Percentiles rank a stretch among this genome's conserved stretches.
These are phyloP conservation scores for Alternaria viburni DNA, from an alignment of 2,329 filamentous ascomycete genomes.

Conservation along the genomic window DNA sequence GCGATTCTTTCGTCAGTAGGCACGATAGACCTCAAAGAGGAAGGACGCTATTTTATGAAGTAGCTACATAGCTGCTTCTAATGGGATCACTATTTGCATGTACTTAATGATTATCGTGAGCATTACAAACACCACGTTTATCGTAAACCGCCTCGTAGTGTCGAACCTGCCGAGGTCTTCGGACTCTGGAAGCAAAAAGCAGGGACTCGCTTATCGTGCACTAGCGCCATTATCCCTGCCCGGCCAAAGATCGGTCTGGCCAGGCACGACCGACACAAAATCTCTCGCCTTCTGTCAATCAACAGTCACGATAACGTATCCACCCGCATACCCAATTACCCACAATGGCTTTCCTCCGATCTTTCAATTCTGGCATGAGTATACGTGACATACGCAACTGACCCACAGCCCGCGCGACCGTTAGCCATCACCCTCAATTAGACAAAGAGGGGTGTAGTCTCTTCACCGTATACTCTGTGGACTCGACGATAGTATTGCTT, in stretches of 20 bases:
- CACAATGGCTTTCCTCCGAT: conserved; percentile 39
- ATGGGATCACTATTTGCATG: no score
- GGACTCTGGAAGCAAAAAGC: neutral
- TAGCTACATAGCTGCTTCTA: no score
- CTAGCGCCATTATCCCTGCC: neutral
- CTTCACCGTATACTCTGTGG: neutral
- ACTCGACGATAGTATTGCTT: neutral
- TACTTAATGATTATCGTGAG: no score
- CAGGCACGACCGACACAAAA: conserved; percentile 1
- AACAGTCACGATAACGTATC: neutral
- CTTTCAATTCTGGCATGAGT: conserved; percentile 29
- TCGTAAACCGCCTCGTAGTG: neutral
- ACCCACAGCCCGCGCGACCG: conserved; percentile 15
- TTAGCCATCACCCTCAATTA: neutral
- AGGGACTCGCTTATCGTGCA: neutral
- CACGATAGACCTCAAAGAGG: no score
- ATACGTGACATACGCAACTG: conserved; percentile 44
- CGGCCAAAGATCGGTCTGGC: neutral
- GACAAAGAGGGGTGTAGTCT: neutral
- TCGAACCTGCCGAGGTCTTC: neutral
- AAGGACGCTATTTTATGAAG: no score
- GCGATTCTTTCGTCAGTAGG: no score
- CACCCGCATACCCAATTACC: conserved; percentile 2
- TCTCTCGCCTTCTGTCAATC: conserved; percentile 7
- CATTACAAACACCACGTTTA: no score